Percentiles rank a stretch among this genome's conserved stretches.
These are phyloP conservation scores for baker's yeast (Saccharomyces cerevisiae) DNA, from an alignment of 805 yeast species.

Conservation along the genomic window DNA sequence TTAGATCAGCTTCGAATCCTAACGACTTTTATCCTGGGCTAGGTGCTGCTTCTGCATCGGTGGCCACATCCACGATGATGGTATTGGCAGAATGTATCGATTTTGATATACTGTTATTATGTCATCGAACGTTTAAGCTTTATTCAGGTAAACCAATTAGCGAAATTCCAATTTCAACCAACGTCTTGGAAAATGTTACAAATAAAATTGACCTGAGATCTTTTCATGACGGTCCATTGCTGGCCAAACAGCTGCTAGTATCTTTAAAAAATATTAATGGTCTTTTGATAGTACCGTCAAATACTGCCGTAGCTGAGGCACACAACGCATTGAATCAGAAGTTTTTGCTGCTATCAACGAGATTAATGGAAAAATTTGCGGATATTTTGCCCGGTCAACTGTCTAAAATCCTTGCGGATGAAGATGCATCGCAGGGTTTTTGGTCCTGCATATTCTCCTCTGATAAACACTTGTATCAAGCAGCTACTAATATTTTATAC, in stretches of 20 bases:
- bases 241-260: slow-evolving; percentile 24
- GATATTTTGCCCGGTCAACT: slow-evolving; percentile 34
- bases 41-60: slow-evolving; percentile 24
- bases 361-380: slow-evolving; percentile 33
- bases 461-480: slow-evolving; percentile 47
- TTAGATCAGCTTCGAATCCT: slow-evolving; percentile 28
- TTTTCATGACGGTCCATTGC: slow-evolving; percentile 26
- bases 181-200: slow-evolving; percentile 27
- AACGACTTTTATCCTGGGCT: slow-evolving; percentile 23
- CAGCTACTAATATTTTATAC: slow-evolving; percentile 61
- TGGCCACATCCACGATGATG: slow-evolving; percentile 30
- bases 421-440: slow-evolving; percentile 48
- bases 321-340: slow-evolving; percentile 25
- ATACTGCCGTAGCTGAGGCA: slow-evolving; percentile 12
- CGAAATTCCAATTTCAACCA: slow-evolving; percentile 26
- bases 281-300: slow-evolving; percentile 19
- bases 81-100: slow-evolving; percentile 36
- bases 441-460: slow-evolving; percentile 73
- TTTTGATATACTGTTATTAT: slow-evolving; percentile 40
- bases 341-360: slow-evolving; percentile 27
- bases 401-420: slow-evolving; percentile 34
- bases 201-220: slow-evolving; percentile 19
- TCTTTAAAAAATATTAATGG: slow-evolving; percentile 30
- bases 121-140: slow-evolving; percentile 34
- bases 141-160: slow-evolving; percentile 25